These are phyloP conservation scores for Larix sibirica DNA, from an alignment of 83 land plant species.

Conservation along the genomic window DNA sequence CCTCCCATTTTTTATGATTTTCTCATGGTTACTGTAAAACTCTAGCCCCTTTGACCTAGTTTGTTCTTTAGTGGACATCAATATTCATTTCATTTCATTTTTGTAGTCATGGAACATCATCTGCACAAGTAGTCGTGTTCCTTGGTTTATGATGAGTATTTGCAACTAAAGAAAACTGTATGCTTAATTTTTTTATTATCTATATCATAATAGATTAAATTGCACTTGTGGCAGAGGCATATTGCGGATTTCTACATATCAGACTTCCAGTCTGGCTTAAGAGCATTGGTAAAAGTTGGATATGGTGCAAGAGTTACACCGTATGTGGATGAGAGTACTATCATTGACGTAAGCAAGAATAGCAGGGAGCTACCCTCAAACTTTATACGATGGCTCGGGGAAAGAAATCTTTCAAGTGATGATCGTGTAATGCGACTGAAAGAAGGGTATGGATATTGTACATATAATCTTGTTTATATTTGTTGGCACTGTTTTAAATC, in stretches of 20 bases:
- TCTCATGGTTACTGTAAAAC: too few species aligned
- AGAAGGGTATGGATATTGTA: conserved; percentile 77
- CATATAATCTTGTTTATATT: neutral
- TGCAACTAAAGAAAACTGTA: neutral
- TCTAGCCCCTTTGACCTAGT: too few species aligned
- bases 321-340: conserved; percentile 74
- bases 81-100: too few species aligned
- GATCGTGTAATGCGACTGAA: conserved; percentile 85
- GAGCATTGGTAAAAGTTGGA: conserved; percentile 95
- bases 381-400: conserved; percentile 80
- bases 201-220: neutral
- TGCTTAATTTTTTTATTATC: neutral
- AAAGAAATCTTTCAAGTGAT: conserved; percentile 81
- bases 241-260: conserved; percentile 96
- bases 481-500: neutral
- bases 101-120: too few species aligned
- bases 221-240: conserved; percentile 62
- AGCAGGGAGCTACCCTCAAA: conserved; percentile 74
- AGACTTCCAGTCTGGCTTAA: conserved; percentile 89
- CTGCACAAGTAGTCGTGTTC: neutral
- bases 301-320: conserved; percentile 89
- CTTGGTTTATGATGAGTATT: neutral
- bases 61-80: too few species aligned
- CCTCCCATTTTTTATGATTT: too few species aligned
- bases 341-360: conserved; percentile 58